Evolutionary conservation across 169 alveolate genomes (phyloP).

Genomic region (Sarcocystis neurona): DNA sequence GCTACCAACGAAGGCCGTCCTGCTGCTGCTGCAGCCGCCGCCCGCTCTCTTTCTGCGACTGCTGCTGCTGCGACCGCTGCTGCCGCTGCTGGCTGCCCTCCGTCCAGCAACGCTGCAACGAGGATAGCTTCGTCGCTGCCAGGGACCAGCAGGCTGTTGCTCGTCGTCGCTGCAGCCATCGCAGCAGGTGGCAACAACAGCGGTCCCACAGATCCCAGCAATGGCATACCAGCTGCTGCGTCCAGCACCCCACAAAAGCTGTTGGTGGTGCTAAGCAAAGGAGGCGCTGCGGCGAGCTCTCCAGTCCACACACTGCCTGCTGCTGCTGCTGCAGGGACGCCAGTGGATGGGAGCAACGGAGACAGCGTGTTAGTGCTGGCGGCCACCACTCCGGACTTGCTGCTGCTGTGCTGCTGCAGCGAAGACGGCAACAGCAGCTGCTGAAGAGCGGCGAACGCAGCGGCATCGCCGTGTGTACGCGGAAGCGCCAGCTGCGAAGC

Average conservation of each 20-base stretch:
- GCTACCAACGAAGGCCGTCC: too few relatives aligned
- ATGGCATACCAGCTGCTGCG: background rate
- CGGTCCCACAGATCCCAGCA: background rate
- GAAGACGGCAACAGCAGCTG: constrained; percentile 34
- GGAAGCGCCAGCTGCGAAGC: constrained; percentile 47
- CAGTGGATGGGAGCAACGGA: too few relatives aligned
- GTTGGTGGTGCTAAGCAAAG: too few relatives aligned
- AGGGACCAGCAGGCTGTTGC: too few relatives aligned
- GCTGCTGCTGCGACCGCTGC: background rate
- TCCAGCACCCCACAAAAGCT: too few relatives aligned
- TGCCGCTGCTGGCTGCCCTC: background rate
- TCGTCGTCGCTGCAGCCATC: too few relatives aligned
- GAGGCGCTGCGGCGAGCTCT: too few relatives aligned
- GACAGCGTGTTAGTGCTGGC: too few relatives aligned
- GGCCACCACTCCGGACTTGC: background rate
- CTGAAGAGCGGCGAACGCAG: background rate
- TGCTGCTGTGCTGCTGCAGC: background rate
- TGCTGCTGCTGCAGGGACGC: too few relatives aligned
- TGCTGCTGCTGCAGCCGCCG: constrained; percentile 35
- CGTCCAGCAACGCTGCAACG: too few relatives aligned
- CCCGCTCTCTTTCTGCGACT: background rate
- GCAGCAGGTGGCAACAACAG: background rate
- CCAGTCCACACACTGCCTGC: too few relatives aligned
- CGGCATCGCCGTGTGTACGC: constrained; percentile 32
- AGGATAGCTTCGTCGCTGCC: too few relatives aligned